Conservation (phyloP, 352 stramenopile species). For the Phytophthora ohioensis region DNA sequence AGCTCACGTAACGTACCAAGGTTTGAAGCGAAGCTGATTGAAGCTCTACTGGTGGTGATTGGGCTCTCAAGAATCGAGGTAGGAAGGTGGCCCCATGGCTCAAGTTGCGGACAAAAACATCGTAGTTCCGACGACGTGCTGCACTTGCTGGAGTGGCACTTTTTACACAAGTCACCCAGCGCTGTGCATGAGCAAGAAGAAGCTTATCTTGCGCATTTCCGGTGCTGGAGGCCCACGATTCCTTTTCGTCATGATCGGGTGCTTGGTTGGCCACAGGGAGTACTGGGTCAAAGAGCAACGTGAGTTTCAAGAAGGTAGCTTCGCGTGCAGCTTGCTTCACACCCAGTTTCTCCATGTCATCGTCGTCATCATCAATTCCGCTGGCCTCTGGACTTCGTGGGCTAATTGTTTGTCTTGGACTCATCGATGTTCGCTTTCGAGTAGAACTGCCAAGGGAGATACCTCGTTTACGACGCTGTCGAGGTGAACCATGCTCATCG, state of each 20-base stretch:
- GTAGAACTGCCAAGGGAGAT: slow-evolving; percentile 12
- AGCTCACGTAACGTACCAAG: slow-evolving; percentile 89
- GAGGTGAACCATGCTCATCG: slow-evolving; percentile 25
- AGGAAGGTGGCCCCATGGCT: slow-evolving; percentile 72
- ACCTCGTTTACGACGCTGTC: slow-evolving; percentile 20
- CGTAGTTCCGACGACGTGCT: slow-evolving; percentile 50
- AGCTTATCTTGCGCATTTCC: slow-evolving; percentile 36
- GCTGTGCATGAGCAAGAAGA: slow-evolving; percentile 35
- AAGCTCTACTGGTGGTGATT: slow-evolving; percentile 68
- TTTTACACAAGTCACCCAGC: slow-evolving; percentile 29
- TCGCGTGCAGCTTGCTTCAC: slow-evolving; percentile 56
- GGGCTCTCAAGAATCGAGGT: slow-evolving; percentile 74
- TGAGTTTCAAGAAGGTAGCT: slow-evolving; percentile 87
- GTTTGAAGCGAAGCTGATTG: slow-evolving; percentile 36
- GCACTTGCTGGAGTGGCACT: slow-evolving; percentile 25
- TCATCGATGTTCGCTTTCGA: slow-evolving; percentile 16
- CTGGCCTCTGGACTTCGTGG: slow-evolving; percentile 20
- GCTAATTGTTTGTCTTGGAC: slow-evolving; percentile 6
- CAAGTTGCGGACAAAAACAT: slow-evolving; percentile 84
- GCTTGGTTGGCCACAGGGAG: slow-evolving; percentile 46
- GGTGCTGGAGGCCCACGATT: slow-evolving; percentile 12
- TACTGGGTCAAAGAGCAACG: slow-evolving; percentile 89
- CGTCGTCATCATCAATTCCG: slow-evolving; percentile 36
- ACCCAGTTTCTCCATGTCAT: slow-evolving; percentile 42
- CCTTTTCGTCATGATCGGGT: slow-evolving; percentile 34